Conservation (phyloP, 768 basidiomycete genomes). For the Leccinellum luteum region DNA sequence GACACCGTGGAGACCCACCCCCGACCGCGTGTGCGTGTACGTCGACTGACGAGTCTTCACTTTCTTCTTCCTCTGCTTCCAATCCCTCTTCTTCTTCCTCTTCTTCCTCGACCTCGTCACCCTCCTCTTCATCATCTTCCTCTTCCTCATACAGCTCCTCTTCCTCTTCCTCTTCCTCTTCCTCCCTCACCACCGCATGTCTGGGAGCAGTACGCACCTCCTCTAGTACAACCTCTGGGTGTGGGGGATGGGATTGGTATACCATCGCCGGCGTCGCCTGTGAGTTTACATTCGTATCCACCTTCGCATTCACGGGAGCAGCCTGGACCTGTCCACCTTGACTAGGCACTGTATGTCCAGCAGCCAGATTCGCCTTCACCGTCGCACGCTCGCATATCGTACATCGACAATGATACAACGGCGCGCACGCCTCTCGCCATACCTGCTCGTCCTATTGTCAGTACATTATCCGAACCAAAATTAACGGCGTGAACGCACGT, state of each 20-base stretch:
- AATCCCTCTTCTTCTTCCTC: slow-evolving; percentile 7
- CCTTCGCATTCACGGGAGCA: slow-evolving; percentile 2
- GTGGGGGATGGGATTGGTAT: slow-evolving; percentile 1
- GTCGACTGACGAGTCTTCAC: slow-evolving; percentile 21
- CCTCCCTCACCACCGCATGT: slow-evolving; percentile 24
- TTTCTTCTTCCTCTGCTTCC: slow-evolving; percentile 32
- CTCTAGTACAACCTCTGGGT: slow-evolving; percentile 26
- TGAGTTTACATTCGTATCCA: neutral
- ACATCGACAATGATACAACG: slow-evolving; percentile 70
- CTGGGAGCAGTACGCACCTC: slow-evolving; percentile 21
- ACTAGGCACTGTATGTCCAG: slow-evolving; percentile 35
- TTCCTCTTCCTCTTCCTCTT: slow-evolving; percentile 33
- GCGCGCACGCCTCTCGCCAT: slow-evolving; percentile 73
- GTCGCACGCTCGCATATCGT: slow-evolving; percentile 71
- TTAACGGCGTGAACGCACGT: slow-evolving; percentile 38
- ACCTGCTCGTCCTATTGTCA: slow-evolving; percentile 38
- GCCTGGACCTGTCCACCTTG: slow-evolving; percentile 20
- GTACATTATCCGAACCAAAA: neutral
- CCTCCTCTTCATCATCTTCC: slow-evolving; percentile 27
- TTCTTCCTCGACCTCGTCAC: slow-evolving; percentile 27
- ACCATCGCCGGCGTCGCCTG: slow-evolving; percentile 3
- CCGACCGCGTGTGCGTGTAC: neutral
- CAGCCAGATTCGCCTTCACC: slow-evolving; percentile 45
- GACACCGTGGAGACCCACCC: slow-evolving; percentile 6
- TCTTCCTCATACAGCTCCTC: slow-evolving; percentile 24